Evolutionary conservation across 78 protist species (phyloP).

Genomic region (Dictyostelium purpureum): DNA sequence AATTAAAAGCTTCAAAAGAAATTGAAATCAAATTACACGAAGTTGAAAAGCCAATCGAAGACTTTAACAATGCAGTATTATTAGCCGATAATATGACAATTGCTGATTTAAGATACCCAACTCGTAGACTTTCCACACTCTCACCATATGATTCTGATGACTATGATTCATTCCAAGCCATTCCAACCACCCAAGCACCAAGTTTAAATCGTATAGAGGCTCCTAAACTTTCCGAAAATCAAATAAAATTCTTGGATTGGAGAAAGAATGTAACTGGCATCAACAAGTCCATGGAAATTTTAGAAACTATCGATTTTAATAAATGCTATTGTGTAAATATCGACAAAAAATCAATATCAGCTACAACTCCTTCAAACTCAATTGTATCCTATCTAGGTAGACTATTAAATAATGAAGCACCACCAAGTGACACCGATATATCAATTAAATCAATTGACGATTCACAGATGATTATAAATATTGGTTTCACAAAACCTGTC

Average conservation of each 20-base stretch:
- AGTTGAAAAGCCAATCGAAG: not conserved
- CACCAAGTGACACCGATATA: not conserved
- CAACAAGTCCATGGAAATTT: not conserved
- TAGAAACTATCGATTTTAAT: slow-evolving; percentile 4
- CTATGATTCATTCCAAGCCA: not conserved
- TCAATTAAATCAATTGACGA: not conserved
- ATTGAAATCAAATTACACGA: not conserved
- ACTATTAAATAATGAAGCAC: slow-evolving; percentile 15
- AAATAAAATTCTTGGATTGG: slow-evolving; percentile 29
- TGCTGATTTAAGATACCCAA: slow-evolving; percentile 21
- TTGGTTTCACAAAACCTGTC: slow-evolving; percentile 3
- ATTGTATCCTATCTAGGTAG: not conserved
- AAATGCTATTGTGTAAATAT: not conserved
- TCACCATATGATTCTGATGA: not conserved
- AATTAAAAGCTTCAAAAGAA: not conserved
- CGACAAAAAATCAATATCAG: slow-evolving; percentile 7
- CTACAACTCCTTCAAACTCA: not conserved
- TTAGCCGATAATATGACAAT: not conserved
- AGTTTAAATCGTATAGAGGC: not conserved
- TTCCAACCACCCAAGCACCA: slow-evolving; percentile 18
- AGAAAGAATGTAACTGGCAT: slow-evolving; percentile 3
- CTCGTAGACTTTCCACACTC: slow-evolving; percentile 19
- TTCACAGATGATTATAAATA: slow-evolving; percentile 34
- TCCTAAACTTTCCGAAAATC: not conserved
- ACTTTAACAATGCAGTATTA: too few species aligned